These are phyloP conservation scores for Nicotiana knightiana DNA, from an alignment of 257 asterid species.

Conservation along the genomic window DNA sequence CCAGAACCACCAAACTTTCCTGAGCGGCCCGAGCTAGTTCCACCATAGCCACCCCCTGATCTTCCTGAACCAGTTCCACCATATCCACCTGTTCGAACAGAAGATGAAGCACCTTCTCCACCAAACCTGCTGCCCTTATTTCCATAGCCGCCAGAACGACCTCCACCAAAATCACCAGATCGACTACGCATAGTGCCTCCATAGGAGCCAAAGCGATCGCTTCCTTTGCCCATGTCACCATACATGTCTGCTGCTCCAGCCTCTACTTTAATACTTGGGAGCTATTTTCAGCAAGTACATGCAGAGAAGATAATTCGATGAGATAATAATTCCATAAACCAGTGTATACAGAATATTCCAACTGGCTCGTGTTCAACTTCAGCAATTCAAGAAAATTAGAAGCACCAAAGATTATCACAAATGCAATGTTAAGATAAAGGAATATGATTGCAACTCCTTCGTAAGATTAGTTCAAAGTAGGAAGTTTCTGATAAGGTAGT, in stretches of 20 bases:
- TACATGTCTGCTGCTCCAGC: slow-evolving; percentile 45
- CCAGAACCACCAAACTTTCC: slow-evolving; percentile 31
- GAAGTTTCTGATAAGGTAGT: too few species aligned
- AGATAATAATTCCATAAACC: background rate
- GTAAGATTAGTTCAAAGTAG: too few species aligned
- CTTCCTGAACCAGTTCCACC: slow-evolving; percentile 35
- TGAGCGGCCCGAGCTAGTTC: slow-evolving; percentile 38
- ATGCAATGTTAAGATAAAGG: too few species aligned
- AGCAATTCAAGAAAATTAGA: background rate
- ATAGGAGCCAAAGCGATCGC: slow-evolving; percentile 32
- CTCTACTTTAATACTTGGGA: slow-evolving; percentile 58
- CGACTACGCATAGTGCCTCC: slow-evolving; percentile 44
- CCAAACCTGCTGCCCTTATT: slow-evolving; percentile 27
- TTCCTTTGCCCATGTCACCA: slow-evolving; percentile 38
- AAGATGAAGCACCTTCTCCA: slow-evolving; percentile 29
- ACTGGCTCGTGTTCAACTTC: background rate
- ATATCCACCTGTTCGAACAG: slow-evolving; percentile 31
- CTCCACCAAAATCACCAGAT: slow-evolving; percentile 50
- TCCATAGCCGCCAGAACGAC: slow-evolving; percentile 55
- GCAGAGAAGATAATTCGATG: background rate
- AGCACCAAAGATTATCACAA: background rate
- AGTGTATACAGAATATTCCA: background rate
- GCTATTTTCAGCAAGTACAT: slow-evolving; percentile 14
- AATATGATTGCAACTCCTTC: too few species aligned
- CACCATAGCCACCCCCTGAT: slow-evolving; percentile 46